Evolutionary conservation across 805 yeast species (phyloP), one percentile per base, ranked within the genome.

Genomic region (Torulaspora franciscae): DNA sequence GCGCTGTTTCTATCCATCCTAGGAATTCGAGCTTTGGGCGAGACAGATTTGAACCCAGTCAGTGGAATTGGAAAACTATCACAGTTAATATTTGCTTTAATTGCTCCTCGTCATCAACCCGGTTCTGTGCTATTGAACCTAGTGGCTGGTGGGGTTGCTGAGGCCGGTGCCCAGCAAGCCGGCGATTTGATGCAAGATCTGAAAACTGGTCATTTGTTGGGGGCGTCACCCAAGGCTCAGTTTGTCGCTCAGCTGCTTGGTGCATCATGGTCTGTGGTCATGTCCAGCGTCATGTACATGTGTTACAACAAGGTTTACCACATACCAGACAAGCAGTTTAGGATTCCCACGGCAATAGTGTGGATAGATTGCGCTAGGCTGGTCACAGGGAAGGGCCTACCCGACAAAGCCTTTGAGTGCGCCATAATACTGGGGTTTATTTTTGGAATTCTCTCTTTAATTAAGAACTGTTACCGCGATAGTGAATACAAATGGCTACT

Each of bases 121-220:
- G 89, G 95, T 1, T 78, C 88, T 8, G 87, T 93, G 4, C 68
- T 91, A 32, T 80, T 88, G 36, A 93, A 91, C 60, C 70, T 91
- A 39, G 84, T 91, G 1, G 96, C 97, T 3, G 99, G 99, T 13
- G 99, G 96, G 10, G 81, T 91, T 33, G 95, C 98, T 1, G 99
- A 91, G 68, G 97, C 98, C 0, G 98, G 98, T 7, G 96, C 99
- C 2, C 98, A 93, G 68, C 99, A 91, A 67, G 97, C 98, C 2
- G 98, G 99, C 25, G 99, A 91, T 66, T 72, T 91, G 59, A 86
- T 93, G 95, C 99, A 91, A 69, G 98, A 93, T 67, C 72, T 91
- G 55, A 93, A 93, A 63, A 90, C 99, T 0, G 98, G 98, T 0
- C 91, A 86, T 65, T 65, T 91, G 42, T 59, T 91, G 2, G 95